Percentiles rank a stretch among this genome's conserved stretches.
phyloP scores from a whole-genome alignment of 2,329 filamentous ascomycete genomes.

The Decorospora gaudefroyi region DNA sequence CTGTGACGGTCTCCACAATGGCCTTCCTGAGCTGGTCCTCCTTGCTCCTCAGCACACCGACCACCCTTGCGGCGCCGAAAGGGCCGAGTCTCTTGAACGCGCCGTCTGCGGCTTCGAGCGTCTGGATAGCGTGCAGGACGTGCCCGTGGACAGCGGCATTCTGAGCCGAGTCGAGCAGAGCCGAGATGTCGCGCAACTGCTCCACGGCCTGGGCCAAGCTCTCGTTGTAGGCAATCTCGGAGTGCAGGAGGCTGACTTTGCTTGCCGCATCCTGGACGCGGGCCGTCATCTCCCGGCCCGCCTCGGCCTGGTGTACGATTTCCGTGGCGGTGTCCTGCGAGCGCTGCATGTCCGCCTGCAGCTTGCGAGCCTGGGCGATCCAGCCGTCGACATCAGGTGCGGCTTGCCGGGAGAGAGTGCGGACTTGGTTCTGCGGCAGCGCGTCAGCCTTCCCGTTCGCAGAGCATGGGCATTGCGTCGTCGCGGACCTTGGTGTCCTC shows the following conservation, averaged over 20 bases:
- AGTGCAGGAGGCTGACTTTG: conserved; percentile 61
- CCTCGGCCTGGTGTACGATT: conserved; percentile 77
- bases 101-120: conserved; percentile 55
- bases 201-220: conserved; percentile 57
- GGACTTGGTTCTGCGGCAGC: conserved; percentile 67
- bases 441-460: conserved; percentile 5
- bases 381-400: conserved; percentile 81
- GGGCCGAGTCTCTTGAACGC: conserved; percentile 64
- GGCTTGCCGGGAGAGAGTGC: conserved; percentile 73
- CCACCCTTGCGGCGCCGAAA: conserved; percentile 64
- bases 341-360: conserved; percentile 82
- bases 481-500: conserved; percentile 57
- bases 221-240: conserved; percentile 64
- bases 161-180: conserved; percentile 54
- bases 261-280: conserved; percentile 64
- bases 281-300: conserved; percentile 65
- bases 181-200: conserved; percentile 56
- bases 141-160: conserved; percentile 52
- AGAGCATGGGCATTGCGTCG: neutral
- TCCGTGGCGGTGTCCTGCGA: conserved; percentile 79
- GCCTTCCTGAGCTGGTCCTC: conserved; percentile 68
- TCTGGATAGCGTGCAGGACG: conserved; percentile 55
- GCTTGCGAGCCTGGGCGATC: conserved; percentile 80
- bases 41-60: conserved; percentile 67
- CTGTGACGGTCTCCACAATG: conserved; percentile 68